Conservation (phyloP, 2,329 filamentous ascomycete genomes). For the Thielaviopsis cerberus region DNA sequence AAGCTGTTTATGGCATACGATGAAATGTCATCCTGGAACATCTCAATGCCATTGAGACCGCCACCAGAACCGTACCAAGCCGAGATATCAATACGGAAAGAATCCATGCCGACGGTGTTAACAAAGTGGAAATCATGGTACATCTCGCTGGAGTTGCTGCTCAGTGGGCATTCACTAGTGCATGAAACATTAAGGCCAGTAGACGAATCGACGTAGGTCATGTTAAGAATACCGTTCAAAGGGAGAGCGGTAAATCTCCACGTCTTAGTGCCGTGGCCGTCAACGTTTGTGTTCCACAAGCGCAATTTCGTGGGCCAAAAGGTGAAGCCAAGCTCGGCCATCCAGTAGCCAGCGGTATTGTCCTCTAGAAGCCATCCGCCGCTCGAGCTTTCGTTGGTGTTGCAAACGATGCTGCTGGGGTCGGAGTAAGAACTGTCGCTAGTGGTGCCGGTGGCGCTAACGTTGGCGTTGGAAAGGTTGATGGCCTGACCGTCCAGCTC, state of each 20-base stretch:
- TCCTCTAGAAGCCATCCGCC: conserved; percentile 64
- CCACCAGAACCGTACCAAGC: conserved; percentile 75
- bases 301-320: conserved; percentile 77
- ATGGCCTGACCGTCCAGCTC: conserved; percentile 58
- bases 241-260: conserved; percentile 76
- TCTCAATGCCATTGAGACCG: conserved; percentile 67
- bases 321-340: conserved; percentile 62
- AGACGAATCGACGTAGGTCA: conserved; percentile 67
- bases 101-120: conserved; percentile 71
- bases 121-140: conserved; percentile 89
- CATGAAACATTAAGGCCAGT: conserved; percentile 53
- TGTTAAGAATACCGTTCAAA: conserved; percentile 83
- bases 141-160: conserved; percentile 41
- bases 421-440: conserved; percentile 48
- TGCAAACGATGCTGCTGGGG: conserved; percentile 66
- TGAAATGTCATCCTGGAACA: conserved; percentile 72
- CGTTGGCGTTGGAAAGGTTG: conserved; percentile 62
- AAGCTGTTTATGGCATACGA: conserved; percentile 71
- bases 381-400: conserved; percentile 46
- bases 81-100: conserved; percentile 68
- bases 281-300: conserved; percentile 68
- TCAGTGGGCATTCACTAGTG: conserved; percentile 70
- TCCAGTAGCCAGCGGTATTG: conserved; percentile 60
- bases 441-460: conserved; percentile 47
- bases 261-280: conserved; percentile 71